Evolutionary conservation across 306 rosid species (phyloP).

Genomic region (Pterocarpus santalinus): DNA sequence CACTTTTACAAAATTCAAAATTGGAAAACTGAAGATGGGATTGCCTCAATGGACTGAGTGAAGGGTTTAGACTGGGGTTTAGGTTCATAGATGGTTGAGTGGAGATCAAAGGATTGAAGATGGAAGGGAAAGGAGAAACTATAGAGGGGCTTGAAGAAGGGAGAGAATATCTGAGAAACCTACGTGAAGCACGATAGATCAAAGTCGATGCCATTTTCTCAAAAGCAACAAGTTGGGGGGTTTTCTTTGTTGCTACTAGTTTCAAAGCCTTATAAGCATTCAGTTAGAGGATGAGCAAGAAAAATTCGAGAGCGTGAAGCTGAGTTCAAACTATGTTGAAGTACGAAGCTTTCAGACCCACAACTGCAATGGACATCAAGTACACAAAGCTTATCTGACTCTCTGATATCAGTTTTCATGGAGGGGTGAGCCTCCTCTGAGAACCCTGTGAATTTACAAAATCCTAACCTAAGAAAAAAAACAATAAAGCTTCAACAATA

Average conservation of each 20-base stretch:
- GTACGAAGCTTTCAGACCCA: not conserved
- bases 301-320: not conserved
- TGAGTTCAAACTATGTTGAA: not conserved
- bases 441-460: slow-evolving; percentile 10
- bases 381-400: not conserved
- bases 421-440: not conserved
- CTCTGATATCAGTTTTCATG: slow-evolving; percentile 3
- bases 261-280: slow-evolving; percentile 2
- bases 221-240: slow-evolving; percentile 17
- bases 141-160: slow-evolving; percentile 32
- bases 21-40: slow-evolving; percentile 29
- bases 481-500: not conserved
- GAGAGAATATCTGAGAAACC: slow-evolving; percentile 50
- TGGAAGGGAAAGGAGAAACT: slow-evolving; percentile 15
- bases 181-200: slow-evolving; percentile 52
- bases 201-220: slow-evolving; percentile 53
- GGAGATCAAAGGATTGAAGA: slow-evolving; percentile 44
- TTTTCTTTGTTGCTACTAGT: not conserved
- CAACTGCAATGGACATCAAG: not conserved
- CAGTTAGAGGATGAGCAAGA: not conserved
- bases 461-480: not conserved
- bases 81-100: slow-evolving; percentile 39
- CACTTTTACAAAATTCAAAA: slow-evolving; percentile 25
- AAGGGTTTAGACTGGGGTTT: slow-evolving; percentile 24
- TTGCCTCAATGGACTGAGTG: slow-evolving; percentile 36